Evolutionary conservation across 1,284 basidiomycete species (phyloP).

Genomic region (Inonotus hispidus): DNA sequence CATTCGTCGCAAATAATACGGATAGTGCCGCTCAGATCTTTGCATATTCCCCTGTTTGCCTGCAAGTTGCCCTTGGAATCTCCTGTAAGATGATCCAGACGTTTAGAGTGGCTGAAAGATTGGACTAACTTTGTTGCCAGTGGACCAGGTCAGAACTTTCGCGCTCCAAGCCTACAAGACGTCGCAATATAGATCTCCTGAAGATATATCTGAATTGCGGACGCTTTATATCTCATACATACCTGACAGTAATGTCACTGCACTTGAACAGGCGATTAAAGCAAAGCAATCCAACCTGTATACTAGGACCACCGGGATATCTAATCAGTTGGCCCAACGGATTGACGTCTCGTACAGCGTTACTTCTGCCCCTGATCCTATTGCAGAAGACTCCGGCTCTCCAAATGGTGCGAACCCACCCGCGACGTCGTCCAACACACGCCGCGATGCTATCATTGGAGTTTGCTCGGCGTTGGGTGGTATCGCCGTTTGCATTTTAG

Average conservation of each 20-base stretch:
- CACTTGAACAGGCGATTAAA: slow-evolving; percentile 52
- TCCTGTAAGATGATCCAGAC: slow-evolving; percentile 34
- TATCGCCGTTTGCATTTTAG: slow-evolving; percentile 60
- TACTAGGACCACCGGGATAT: slow-evolving; percentile 32
- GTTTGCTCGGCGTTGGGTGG: slow-evolving; percentile 71
- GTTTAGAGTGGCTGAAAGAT: slow-evolving; percentile 21
- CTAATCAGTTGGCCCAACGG: slow-evolving; percentile 47
- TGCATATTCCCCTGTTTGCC: slow-evolving; percentile 46
- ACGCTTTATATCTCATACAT: slow-evolving; percentile 63
- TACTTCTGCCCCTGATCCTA: slow-evolving; percentile 38
- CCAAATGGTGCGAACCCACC: slow-evolving; percentile 20
- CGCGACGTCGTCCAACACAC: slow-evolving; percentile 30
- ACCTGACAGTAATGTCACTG: slow-evolving; percentile 39
- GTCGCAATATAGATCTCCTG: slow-evolving; percentile 38
- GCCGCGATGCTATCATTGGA: slow-evolving; percentile 76
- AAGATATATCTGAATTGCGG: slow-evolving; percentile 42
- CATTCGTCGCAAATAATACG: slow-evolving; percentile 46
- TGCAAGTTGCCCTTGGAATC: slow-evolving; percentile 45
- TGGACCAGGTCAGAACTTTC: slow-evolving; percentile 43
- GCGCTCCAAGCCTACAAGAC: slow-evolving; percentile 59
- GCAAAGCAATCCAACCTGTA: slow-evolving; percentile 56
- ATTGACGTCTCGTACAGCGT: slow-evolving; percentile 57
- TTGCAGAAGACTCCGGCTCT: slow-evolving; percentile 25
- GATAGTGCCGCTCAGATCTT: slow-evolving; percentile 57
- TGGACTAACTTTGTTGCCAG: slow-evolving; percentile 23